phyloP scores from a whole-genome alignment of 176 grass and related monocot species.

The Poa pratensis region DNA sequence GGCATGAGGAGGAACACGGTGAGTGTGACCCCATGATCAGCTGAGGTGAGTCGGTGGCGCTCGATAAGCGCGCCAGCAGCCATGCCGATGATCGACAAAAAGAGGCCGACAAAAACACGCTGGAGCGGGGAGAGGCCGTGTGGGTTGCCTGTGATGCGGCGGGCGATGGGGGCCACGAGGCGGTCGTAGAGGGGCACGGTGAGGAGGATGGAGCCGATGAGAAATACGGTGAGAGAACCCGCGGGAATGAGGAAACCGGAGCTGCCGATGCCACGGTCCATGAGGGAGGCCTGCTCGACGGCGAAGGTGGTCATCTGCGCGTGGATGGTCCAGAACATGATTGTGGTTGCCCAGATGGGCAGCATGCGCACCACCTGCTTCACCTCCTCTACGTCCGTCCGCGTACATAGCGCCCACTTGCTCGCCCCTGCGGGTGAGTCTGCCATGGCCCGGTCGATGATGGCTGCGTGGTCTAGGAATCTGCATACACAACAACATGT shows the following conservation, averaged over 20 bases:
- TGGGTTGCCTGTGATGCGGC: constrained; percentile 64
- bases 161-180: constrained; percentile 49
- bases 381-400: constrained; percentile 81
- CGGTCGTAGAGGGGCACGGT: constrained; percentile 89
- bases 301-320: constrained; percentile 97
- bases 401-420: constrained; percentile 56
- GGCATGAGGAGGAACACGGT: constrained; percentile 89
- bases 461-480: constrained; percentile 73
- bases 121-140: constrained; percentile 84
- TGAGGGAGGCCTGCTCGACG: constrained; percentile 73
- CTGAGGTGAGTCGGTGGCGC: constrained; percentile 49
- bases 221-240: constrained; percentile 90
- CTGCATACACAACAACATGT: constrained; percentile 23
- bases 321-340: constrained; percentile 93
- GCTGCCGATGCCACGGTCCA: constrained; percentile 70
- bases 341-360: constrained; percentile 71
- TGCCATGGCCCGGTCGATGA: neutral
- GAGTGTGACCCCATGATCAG: constrained; percentile 29
- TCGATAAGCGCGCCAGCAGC: constrained; percentile 55
- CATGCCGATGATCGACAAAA: constrained; percentile 78
- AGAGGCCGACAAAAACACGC: constrained; percentile 76
- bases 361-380: constrained; percentile 81
- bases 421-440: constrained; percentile 17
- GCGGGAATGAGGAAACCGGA: constrained; percentile 73
- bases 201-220: constrained; percentile 90